These are phyloP conservation scores for Vinca major DNA, from an alignment of 305 asterid species.

Conservation along the genomic window DNA sequence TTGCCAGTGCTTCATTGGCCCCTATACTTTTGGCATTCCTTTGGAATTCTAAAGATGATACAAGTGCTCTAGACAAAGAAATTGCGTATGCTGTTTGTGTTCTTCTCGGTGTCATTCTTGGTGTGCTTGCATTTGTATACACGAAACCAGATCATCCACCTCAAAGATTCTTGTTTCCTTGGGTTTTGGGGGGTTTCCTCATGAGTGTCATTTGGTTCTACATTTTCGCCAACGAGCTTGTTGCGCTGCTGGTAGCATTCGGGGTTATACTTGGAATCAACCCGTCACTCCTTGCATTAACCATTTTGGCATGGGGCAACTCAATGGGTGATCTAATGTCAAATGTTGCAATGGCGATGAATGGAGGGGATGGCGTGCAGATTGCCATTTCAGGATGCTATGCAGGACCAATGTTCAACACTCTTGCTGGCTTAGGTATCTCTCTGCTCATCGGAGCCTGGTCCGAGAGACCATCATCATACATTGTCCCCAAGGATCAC, in stretches of 20 bases:
- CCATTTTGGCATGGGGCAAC: slow-evolving; percentile 90
- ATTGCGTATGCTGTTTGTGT: slow-evolving; percentile 24
- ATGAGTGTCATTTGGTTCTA: slow-evolving; percentile 89
- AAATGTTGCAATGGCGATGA: slow-evolving; percentile 66
- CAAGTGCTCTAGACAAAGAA: slow-evolving; percentile 7
- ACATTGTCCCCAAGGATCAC: slow-evolving; percentile 40
- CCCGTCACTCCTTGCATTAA: slow-evolving; percentile 57
- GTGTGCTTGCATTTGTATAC: slow-evolving; percentile 37
- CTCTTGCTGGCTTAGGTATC: slow-evolving; percentile 61
- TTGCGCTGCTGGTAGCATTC: slow-evolving; percentile 49
- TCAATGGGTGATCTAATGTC: slow-evolving; percentile 84
- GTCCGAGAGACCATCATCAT: slow-evolving; percentile 37
- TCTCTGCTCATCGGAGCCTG: slow-evolving; percentile 67
- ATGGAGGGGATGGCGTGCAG: slow-evolving; percentile 60
- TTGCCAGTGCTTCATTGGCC: slow-evolving; percentile 51
- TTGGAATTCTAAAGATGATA: slow-evolving; percentile 29
- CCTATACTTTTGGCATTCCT: slow-evolving; percentile 51
- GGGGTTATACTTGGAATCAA: slow-evolving; percentile 54
- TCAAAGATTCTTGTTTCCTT: slow-evolving; percentile 35
- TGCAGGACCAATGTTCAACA: slow-evolving; percentile 92
- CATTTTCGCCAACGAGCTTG: slow-evolving; percentile 71
- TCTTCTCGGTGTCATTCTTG: slow-evolving; percentile 32
- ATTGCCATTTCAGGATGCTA: slow-evolving; percentile 81
- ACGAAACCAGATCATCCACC: slow-evolving; percentile 52
- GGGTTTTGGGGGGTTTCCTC: slow-evolving; percentile 71